Percentiles rank a stretch among this genome's conserved stretches.
phyloP scores from a whole-genome alignment of 768 basidiomycete genomes.

The Rhodotorula diobovata region DNA sequence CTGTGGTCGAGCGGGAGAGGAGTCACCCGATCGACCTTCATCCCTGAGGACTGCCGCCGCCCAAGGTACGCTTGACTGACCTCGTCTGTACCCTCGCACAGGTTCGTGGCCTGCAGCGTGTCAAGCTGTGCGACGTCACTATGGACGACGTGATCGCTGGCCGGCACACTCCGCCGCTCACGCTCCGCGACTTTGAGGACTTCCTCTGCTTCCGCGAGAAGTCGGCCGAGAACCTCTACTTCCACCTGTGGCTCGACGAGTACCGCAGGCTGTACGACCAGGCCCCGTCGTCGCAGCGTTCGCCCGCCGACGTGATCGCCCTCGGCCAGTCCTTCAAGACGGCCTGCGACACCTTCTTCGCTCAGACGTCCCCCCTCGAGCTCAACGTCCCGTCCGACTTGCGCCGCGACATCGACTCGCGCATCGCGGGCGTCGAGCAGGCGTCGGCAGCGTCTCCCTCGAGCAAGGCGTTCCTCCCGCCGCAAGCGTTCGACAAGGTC shows the following conservation, averaged over 20 bases:
- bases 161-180: constrained; percentile 26
- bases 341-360: constrained; percentile 30
- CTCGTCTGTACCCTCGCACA: neutral
- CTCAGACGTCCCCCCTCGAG: constrained; percentile 24
- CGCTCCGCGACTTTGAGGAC: constrained; percentile 33
- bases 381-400: constrained; percentile 37
- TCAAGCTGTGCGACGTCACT: constrained; percentile 29
- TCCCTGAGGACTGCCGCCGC: too few species aligned
- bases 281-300: neutral
- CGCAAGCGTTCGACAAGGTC: constrained; percentile 25
- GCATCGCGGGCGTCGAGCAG: constrained; percentile 1
- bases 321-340: constrained; percentile 28
- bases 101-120: constrained; percentile 17
- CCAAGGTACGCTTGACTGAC: neutral
- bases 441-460: constrained; percentile 2
- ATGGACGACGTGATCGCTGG: constrained; percentile 26
- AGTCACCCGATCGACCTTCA: too few species aligned
- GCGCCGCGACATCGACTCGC: constrained; percentile 25
- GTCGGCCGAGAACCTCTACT: constrained; percentile 31
- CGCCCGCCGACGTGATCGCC: constrained; percentile 12
- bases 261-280: constrained; percentile 16
- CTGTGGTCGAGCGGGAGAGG: too few species aligned
- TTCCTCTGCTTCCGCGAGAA: constrained; percentile 29
- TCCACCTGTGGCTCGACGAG: constrained; percentile 25
- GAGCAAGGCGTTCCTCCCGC: constrained; percentile 26